Evolutionary conservation across 1,284 basidiomycete genomes (phyloP).

Genomic region (Cryptococcus wingfieldii): DNA sequence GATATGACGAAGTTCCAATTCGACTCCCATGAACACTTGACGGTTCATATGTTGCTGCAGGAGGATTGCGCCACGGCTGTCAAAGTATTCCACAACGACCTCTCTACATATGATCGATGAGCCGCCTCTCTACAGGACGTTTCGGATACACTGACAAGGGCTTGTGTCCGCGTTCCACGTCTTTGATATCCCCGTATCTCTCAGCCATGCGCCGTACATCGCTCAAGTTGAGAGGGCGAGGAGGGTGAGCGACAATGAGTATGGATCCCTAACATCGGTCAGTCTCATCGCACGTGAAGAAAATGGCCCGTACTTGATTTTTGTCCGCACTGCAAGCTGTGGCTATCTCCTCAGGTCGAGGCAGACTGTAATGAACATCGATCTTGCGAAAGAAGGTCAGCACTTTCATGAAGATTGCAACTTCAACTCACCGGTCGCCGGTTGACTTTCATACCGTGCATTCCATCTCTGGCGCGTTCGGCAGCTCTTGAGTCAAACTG

Average conservation of each 20-base stretch:
- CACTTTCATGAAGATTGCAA: constrained; percentile 4
- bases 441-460: constrained; percentile 79
- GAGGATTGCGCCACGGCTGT: constrained; percentile 72
- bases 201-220: constrained; percentile 78
- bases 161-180: constrained; percentile 62
- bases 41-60: constrained; percentile 76
- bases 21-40: constrained; percentile 73
- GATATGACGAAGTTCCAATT: constrained; percentile 80
- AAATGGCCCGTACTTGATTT: constrained; percentile 63
- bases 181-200: constrained; percentile 84
- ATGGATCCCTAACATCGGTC: constrained; percentile 64
- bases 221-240: constrained; percentile 69
- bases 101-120: constrained; percentile 54
- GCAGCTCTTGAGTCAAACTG: constrained; percentile 89
- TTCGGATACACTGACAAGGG: constrained; percentile 57
- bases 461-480: constrained; percentile 76
- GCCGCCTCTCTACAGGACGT: neutral
- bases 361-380: constrained; percentile 95
- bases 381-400: constrained; percentile 57
- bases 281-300: neutral
- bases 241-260: constrained; percentile 64
- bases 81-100: constrained; percentile 82
- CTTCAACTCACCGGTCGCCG: constrained; percentile 66
- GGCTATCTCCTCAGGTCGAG: constrained; percentile 72
- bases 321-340: constrained; percentile 74